These are phyloP conservation scores for Colletotrichum chlorophyti DNA, from an alignment of 2,329 filamentous ascomycete species.

Conservation along the genomic window DNA sequence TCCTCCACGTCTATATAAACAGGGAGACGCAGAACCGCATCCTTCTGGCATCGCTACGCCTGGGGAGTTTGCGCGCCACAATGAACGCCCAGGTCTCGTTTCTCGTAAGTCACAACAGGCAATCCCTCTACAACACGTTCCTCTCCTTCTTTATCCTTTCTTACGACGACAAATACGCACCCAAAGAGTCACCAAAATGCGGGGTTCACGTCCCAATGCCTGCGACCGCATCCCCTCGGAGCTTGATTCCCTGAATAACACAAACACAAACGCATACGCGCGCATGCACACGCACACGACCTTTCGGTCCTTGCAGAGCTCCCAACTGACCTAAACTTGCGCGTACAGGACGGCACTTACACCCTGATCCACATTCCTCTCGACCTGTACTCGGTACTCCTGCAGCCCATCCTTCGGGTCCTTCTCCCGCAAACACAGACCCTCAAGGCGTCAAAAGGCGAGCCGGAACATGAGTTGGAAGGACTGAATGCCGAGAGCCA, in stretches of 20 bases:
- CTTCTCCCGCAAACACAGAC: constrained; percentile 71
- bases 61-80: constrained; percentile 32
- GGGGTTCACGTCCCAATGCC: constrained; percentile 8
- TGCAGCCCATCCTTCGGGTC: constrained; percentile 87
- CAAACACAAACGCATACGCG: too few relatives aligned
- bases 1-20: neutral
- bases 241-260: neutral
- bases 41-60: constrained; percentile 7
- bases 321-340: constrained; percentile 7
- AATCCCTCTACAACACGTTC: too few relatives aligned
- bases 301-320: constrained; percentile 4
- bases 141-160: too few relatives aligned
- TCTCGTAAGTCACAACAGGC: constrained; percentile 52
- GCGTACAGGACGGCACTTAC: constrained; percentile 77
- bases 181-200: constrained; percentile 18
- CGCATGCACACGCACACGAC: too few relatives aligned
- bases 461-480: constrained; percentile 47
- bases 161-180: too few relatives aligned
- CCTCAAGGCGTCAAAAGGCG: constrained; percentile 42
- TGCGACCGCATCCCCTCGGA: too few relatives aligned
- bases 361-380: constrained; percentile 91
- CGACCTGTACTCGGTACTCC: constrained; percentile 75
- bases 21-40: neutral
- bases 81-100: constrained; percentile 67
- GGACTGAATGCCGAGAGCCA: constrained; percentile 58